Evolutionary conservation across 2,329 filamentous ascomycete species (phyloP).

Genomic region (Thielaviopsis punctulata): DNA sequence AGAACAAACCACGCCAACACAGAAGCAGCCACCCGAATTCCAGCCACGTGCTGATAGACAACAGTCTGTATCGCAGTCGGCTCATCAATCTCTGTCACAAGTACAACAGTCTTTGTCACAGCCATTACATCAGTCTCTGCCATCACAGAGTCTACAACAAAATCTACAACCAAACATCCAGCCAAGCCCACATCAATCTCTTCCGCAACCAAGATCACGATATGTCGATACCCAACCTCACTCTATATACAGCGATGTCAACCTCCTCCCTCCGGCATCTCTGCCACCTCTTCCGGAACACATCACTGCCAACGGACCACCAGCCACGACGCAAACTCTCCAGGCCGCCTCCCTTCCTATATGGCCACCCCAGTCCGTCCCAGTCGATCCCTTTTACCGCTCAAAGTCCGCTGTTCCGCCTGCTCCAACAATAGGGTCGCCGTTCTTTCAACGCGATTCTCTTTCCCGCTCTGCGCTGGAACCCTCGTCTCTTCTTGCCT

Average conservation of each 20-base stretch:
- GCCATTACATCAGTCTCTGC: not conserved
- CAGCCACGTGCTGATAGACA: too few relatives aligned
- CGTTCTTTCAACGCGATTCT: not conserved
- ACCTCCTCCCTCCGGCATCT: not conserved
- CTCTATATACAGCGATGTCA: not conserved
- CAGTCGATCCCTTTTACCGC: not conserved
- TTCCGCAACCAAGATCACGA: not conserved
- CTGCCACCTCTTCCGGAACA: not conserved
- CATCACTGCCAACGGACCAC: not conserved
- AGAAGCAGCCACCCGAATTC: not conserved
- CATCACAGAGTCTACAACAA: not conserved
- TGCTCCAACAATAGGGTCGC: not conserved
- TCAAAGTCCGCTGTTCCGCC: not conserved
- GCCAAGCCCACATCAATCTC: not conserved
- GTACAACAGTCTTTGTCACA: too few relatives aligned
- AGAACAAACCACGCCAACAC: not conserved
- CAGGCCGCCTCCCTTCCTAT: not conserved
- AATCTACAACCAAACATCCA: not conserved
- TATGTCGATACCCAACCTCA: not conserved
- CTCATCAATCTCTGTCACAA: too few relatives aligned
- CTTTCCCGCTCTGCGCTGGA: not conserved
- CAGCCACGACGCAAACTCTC: not conserved
- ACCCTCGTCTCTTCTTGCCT: conserved; percentile 4
- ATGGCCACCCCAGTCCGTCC: not conserved
- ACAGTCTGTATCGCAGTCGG: not conserved